Conservation (phyloP, 352 stramenopile species). For the Pythium brachiatum region DNA sequence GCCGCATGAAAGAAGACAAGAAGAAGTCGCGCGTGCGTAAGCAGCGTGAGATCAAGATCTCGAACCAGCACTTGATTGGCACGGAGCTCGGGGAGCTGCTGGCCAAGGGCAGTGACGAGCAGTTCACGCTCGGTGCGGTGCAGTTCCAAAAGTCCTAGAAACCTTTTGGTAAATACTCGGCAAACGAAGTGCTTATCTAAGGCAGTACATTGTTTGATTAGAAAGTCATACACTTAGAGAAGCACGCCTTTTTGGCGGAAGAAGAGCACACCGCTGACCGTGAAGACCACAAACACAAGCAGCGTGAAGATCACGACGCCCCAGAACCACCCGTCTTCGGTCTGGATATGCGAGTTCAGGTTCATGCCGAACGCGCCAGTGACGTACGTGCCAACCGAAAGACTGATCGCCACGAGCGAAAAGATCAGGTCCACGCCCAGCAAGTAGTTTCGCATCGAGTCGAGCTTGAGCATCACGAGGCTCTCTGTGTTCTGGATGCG, state of each 20-base stretch:
- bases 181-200: background rate
- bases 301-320: slow-evolving; percentile 44
- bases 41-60: slow-evolving; percentile 88
- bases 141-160: slow-evolving; percentile 74
- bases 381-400: slow-evolving; percentile 64
- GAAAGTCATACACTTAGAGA: background rate
- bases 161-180: background rate
- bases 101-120: slow-evolving; percentile 67
- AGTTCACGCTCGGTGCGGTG: slow-evolving; percentile 81
- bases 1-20: slow-evolving; percentile 79
- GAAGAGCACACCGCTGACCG: slow-evolving; percentile 43
- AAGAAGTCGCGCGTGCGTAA: slow-evolving; percentile 79
- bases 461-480: slow-evolving; percentile 72
- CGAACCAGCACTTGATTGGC: slow-evolving; percentile 85
- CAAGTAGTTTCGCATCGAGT: slow-evolving; percentile 80
- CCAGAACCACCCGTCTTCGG: slow-evolving; percentile 56
- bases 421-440: slow-evolving; percentile 71
- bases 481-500: slow-evolving; percentile 78
- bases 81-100: slow-evolving; percentile 84
- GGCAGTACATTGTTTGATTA: background rate
- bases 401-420: slow-evolving; percentile 54
- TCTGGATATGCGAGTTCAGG: slow-evolving; percentile 48
- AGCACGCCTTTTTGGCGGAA: slow-evolving; percentile 61
- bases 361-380: slow-evolving; percentile 75
- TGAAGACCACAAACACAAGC: slow-evolving; percentile 44